Percentiles rank a stretch among this genome's conserved stretches.
Evolutionary conservation across 805 yeast species (phyloP).

Genomic region (Clavispora carvajalis): DNA sequence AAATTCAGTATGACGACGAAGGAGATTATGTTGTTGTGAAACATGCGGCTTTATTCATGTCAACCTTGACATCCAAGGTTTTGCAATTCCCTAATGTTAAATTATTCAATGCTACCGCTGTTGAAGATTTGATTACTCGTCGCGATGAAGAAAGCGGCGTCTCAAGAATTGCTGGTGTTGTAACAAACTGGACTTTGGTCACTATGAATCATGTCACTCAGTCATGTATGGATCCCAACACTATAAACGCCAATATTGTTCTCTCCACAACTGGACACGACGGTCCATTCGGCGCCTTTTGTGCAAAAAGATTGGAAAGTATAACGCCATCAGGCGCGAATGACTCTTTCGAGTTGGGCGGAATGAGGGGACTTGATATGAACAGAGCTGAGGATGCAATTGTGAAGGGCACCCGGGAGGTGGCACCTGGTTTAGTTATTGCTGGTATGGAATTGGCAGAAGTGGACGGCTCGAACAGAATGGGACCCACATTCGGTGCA

Average conservation of each 20-base stretch:
- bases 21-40: constrained; percentile 77
- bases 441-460: constrained; percentile 79
- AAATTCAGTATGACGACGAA: constrained; percentile 67
- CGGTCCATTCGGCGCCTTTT: constrained; percentile 79
- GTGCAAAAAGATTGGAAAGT: constrained; percentile 55
- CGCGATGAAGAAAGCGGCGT: constrained; percentile 51
- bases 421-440: constrained; percentile 61
- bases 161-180: constrained; percentile 70
- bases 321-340: constrained; percentile 31
- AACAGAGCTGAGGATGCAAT: constrained; percentile 71
- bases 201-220: constrained; percentile 71
- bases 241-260: constrained; percentile 60
- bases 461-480: constrained; percentile 71
- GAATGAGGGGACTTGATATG: constrained; percentile 79
- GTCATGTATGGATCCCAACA: constrained; percentile 80
- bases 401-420: constrained; percentile 63
- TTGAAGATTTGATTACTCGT: constrained; percentile 74
- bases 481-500: constrained; percentile 84
- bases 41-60: constrained; percentile 73
- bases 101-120: constrained; percentile 75
- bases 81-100: constrained; percentile 69
- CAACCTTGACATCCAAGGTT: constrained; percentile 65
- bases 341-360: constrained; percentile 40
- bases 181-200: constrained; percentile 78
- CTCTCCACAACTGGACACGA: constrained; percentile 77